These are phyloP conservation scores for Xylaria acuta DNA, from an alignment of 495 filamentous ascomycete species.

Conservation along the genomic window DNA sequence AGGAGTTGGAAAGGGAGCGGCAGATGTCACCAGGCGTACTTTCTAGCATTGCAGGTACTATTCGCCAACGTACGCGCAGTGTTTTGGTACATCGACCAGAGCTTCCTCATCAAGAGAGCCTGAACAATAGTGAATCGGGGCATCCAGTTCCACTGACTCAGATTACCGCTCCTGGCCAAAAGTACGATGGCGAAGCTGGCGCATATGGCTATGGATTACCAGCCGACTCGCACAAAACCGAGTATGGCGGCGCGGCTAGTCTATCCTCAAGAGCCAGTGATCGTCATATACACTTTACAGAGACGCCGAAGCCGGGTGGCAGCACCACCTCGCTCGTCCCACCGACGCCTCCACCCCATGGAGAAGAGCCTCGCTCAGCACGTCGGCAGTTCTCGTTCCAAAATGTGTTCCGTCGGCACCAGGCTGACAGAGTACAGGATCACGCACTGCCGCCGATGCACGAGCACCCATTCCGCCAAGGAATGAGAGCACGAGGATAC, in stretches of 20 bases:
- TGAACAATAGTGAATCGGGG: conserved; percentile 33
- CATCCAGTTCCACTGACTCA: conserved; percentile 67
- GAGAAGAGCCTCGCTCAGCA: conserved; percentile 41
- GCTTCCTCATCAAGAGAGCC: conserved; percentile 39
- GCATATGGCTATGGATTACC: conserved; percentile 46
- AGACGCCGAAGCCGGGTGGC: conserved; percentile 34
- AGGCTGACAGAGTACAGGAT: conserved; percentile 44
- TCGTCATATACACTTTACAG: conserved; percentile 51
- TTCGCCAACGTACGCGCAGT: conserved; percentile 61
- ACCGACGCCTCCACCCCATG: conserved; percentile 60
- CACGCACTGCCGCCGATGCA: conserved; percentile 33
- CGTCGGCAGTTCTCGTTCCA: conserved; percentile 91
- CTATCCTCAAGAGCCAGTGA: conserved; percentile 42
- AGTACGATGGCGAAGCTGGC: conserved; percentile 45
- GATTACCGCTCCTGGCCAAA: conserved; percentile 62
- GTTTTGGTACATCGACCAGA: conserved; percentile 53
- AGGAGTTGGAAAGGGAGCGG: conserved; percentile 57
- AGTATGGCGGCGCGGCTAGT: conserved; percentile 46
- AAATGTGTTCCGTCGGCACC: conserved; percentile 68
- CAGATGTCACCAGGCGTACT: conserved; percentile 56
- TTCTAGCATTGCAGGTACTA: conserved; percentile 64
- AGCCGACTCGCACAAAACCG: conserved; percentile 37
- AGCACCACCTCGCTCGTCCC: conserved; percentile 42
- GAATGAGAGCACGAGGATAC: conserved; percentile 57
- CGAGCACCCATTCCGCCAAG: conserved; percentile 43